A percentile compares a stretch with the other conserved stretches of the same genome.
phyloP scores from a whole-genome alignment of 495 filamentous ascomycete species.

The Lophium mytilinum region DNA sequence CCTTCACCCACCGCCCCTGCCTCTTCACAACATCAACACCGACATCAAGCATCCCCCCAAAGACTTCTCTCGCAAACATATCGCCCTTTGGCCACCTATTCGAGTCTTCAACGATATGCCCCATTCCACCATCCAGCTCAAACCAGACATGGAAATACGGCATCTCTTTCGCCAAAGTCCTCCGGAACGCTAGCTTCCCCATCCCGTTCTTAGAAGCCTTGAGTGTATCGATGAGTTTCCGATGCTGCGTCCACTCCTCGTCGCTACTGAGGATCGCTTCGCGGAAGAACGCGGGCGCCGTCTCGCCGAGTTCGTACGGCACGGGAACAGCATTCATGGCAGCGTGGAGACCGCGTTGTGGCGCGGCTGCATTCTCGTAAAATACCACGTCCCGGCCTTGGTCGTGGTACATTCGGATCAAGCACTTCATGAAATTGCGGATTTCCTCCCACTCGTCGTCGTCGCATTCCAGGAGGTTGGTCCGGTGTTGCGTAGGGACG shows the following conservation, averaged over 20 bases:
- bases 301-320: conserved; percentile 78
- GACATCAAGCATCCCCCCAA: conserved; percentile 88
- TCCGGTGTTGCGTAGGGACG: conserved; percentile 79
- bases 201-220: conserved; percentile 52
- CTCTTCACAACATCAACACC: conserved; percentile 78
- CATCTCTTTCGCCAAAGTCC: conserved; percentile 87
- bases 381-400: conserved; percentile 88
- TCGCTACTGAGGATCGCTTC: conserved; percentile 85
- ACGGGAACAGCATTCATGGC: conserved; percentile 80
- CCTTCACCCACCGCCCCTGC: conserved; percentile 81
- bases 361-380: conserved; percentile 90
- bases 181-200: conserved; percentile 75
- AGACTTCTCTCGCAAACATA: conserved; percentile 82
- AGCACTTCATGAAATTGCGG: conserved; percentile 94
- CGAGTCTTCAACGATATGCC: conserved; percentile 85
- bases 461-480: conserved; percentile 90
- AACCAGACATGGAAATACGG: conserved; percentile 99
- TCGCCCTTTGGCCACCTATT: conserved; percentile 87
- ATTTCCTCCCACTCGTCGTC: conserved; percentile 99
- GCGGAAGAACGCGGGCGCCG: conserved; percentile 88
- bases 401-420: conserved; percentile 86
- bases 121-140: conserved; percentile 80
- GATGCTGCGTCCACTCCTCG: conserved; percentile 92
- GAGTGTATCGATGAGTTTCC: conserved; percentile 85
- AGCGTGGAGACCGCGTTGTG: conserved; percentile 71